Base-by-base conservation (phyloP, 140 eudicot species). In the Anethum foeniculum region DNA sequence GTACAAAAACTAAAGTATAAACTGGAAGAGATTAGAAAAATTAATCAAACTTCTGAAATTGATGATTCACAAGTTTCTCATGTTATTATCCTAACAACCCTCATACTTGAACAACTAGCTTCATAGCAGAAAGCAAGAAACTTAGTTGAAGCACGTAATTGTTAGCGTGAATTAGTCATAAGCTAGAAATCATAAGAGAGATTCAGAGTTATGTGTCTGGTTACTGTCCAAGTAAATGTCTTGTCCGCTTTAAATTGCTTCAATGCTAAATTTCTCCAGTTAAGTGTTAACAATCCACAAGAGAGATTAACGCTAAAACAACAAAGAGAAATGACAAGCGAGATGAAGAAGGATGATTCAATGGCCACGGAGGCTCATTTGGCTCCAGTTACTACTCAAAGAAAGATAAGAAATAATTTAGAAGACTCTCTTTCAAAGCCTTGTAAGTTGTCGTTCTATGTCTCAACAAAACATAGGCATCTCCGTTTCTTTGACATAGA, bases 401-500 rank as follows among this genome's bases (percentile, higher is more conserved):
- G 83, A 69, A 34, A 49, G 68, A 44, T 80, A 9, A 34, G 68
- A n/a, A 80, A 21, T 47, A 67, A 80, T 28, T 32, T 80, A 49
- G 83, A 80, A n/a, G 69, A 68, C 23, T 28, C 64, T 16, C 77
- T 80, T 48, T 36, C 78, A 5, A 71, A 80, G 79, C 79, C 83
- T 39, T 80, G 83, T 80, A 52, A 71, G 78, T 71, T 71, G 3
- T 60, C 8, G 5, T 62, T 10, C 2, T 25, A 62, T 25, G 34
- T 25, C 25, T 62, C 0, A 62, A 10, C 34, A 25, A 25, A 62
- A 62, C 34, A 27, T 60, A 25, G 30, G 67, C 32, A 58, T 58
- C 28, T 23, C 28, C 32, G 1, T 7, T 8, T 9, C 0, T 60
- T n/a, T n/a, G 30, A 60, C 3, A n/a, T 23, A 60, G 11, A 60